Evolutionary conservation across 1,284 basidiomycete genomes (phyloP), one percentile per base, ranked within the genome.

Genomic region (Sanguinoderma infundibulare): DNA sequence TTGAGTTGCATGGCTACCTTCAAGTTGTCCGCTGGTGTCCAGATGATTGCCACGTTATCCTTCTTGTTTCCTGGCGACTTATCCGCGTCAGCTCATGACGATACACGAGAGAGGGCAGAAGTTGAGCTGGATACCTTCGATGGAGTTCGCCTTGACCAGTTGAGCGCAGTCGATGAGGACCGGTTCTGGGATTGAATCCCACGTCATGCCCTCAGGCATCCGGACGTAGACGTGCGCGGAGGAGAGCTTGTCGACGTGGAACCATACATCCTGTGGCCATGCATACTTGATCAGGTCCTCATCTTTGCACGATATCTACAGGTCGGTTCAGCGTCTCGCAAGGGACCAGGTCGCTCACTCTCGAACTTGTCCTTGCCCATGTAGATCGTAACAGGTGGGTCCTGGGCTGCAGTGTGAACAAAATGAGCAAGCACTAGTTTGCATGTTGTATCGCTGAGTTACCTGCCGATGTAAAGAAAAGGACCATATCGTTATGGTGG

Each of bases 281-380:
- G 95, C 96, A 72, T 95, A 96, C 76, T 89, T 92, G 71, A 98
- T 95, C 40, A 98, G 80, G 55, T 98, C 95, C 75, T 98, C 96
- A 78, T 98, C 95, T 96, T 71, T 28, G 28, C 8, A 44, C 30
- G 40, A 47, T 26, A 47, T 39, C 47, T 12, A 53, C 34, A 30
- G 44, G 10, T 49, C 17, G 59, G 61, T n/a, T 28, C 42, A 64
- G 26, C 26, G 32, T 36, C 28, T 15, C 12, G 15, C 34, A 50
- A 40, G 60, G 62, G 44, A 47, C 7, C 1, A 24, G 10, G 42
- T 56, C 32, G 79, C 90, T 69, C 72, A 96, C 95, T 98, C 81
- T 97, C 96, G 64, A 93, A 89, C 79, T 99, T 98, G 83, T 99
- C 97, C 72, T 87, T 89, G 39, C 97, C 97, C 94, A 98, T 97